Conservation (phyloP, 345 rosid genomes). For the Populus simonii region DNA sequence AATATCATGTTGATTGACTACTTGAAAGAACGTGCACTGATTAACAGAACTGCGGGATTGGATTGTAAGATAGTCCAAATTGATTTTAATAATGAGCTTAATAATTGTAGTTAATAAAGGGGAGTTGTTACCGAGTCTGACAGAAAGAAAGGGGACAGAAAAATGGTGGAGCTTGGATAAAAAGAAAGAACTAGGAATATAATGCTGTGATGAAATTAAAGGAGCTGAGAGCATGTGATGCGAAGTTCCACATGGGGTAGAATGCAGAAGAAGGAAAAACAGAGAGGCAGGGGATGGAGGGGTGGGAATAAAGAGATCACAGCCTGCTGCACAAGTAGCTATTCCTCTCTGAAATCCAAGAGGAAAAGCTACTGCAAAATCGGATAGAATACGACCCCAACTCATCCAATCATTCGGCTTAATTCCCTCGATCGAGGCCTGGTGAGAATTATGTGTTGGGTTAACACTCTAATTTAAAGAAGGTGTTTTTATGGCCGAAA, state of each 20-base stretch:
- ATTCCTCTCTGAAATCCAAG: neutral
- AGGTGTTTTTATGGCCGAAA: conserved; percentile 7
- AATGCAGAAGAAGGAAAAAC: neutral
- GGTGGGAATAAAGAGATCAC: conserved; percentile 7
- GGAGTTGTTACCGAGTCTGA: conserved; percentile 3
- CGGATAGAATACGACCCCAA: neutral
- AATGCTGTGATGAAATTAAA: conserved; percentile 11
- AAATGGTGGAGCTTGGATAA: conserved; percentile 13
- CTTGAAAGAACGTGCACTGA: conserved; percentile 2
- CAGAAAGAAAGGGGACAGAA: conserved; percentile 31
- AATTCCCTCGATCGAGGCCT: neutral
- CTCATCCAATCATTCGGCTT: conserved; percentile 11
- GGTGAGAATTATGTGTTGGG: no score
- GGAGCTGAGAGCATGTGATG: conserved; percentile 23
- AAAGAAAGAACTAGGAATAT: conserved; percentile 12
- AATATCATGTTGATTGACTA: neutral
- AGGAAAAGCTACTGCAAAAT: neutral
- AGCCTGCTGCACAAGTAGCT: neutral
- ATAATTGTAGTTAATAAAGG: conserved; percentile 24
- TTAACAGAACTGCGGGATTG: conserved; percentile 9
- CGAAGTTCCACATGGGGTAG: conserved; percentile 18
- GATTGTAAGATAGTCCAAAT: neutral
- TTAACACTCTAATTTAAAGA: neutral
- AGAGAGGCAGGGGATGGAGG: neutral
- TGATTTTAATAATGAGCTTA: conserved; percentile 18